Conservation (phyloP, 192 early-diverging fungal genomes). For the Umbelopsis isabellina region DNA sequence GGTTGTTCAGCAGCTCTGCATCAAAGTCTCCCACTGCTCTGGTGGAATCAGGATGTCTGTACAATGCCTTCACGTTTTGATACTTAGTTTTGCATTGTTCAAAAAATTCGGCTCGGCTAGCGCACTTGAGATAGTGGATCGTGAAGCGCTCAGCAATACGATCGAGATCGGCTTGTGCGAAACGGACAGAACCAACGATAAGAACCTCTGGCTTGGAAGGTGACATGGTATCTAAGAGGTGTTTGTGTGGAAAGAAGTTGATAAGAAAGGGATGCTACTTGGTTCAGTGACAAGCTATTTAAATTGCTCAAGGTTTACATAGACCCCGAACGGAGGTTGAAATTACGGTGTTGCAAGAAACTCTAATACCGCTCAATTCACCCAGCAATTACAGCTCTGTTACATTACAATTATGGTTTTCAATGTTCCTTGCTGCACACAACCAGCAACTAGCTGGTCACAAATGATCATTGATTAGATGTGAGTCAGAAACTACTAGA, state of each 20-base stretch:
- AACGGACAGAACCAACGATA: slow-evolving; percentile 36
- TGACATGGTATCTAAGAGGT: not conserved
- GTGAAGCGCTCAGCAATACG: slow-evolving; percentile 24
- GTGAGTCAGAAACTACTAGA: too few relatives aligned
- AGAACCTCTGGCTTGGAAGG: slow-evolving; percentile 17
- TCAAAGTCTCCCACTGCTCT: slow-evolving; percentile 41
- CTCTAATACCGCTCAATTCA: not conserved
- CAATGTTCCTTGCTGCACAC: not conserved
- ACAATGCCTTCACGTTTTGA: slow-evolving; percentile 30
- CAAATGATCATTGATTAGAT: not conserved
- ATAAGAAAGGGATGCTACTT: not conserved
- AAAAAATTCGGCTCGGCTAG: slow-evolving; percentile 35
- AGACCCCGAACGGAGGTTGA: slow-evolving; percentile 18
- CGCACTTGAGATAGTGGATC: slow-evolving; percentile 31
- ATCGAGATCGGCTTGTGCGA: slow-evolving; percentile 25
- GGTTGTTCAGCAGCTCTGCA: slow-evolving; percentile 26
- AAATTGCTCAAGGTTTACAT: slow-evolving; percentile 2
- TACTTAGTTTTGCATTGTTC: slow-evolving; percentile 33
- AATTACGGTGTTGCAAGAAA: slow-evolving; percentile 12
- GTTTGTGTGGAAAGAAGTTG: not conserved
- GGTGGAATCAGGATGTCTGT: slow-evolving; percentile 31
- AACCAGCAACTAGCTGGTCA: not conserved
- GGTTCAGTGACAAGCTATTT: not conserved
- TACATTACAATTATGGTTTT: slow-evolving; percentile 4
- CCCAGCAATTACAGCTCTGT: not conserved